phyloP scores from a whole-genome alignment of 768 basidiomycete species.

The Termitomyces sp. region DNA sequence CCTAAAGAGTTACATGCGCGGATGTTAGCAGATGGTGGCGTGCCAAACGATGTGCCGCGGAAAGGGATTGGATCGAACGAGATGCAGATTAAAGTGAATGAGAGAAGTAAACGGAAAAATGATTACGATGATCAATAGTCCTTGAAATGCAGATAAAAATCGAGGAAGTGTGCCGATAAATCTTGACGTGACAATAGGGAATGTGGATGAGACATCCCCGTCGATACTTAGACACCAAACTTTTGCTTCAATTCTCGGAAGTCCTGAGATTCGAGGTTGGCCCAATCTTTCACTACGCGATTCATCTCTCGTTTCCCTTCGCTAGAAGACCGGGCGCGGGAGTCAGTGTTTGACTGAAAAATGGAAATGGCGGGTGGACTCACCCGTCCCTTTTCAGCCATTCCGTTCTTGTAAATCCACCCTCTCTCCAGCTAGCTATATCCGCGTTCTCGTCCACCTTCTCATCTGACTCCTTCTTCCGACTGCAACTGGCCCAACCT shows the following conservation, averaged over 20 bases:
- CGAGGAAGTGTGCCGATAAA: background rate
- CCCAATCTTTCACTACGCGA: slow-evolving; percentile 42
- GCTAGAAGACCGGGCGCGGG: slow-evolving; percentile 26
- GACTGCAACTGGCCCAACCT: slow-evolving; percentile 24
- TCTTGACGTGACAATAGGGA: background rate
- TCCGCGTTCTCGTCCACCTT: slow-evolving; percentile 24
- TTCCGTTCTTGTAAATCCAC: slow-evolving; percentile 43
- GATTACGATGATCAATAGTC: slow-evolving; percentile 5
- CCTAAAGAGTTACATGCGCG: slow-evolving; percentile 8
- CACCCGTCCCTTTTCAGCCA: slow-evolving; percentile 56
- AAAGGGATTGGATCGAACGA: slow-evolving; percentile 11
- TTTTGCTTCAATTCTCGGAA: slow-evolving; percentile 48
- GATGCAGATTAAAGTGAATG: slow-evolving; percentile 3
- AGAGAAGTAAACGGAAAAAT: slow-evolving; percentile 1
- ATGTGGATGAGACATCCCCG: background rate
- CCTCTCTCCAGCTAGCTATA: slow-evolving; percentile 46
- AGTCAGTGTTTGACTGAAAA: background rate
- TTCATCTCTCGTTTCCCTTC: slow-evolving; percentile 53
- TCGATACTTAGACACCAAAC: slow-evolving; percentile 41
- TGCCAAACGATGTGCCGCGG: slow-evolving; percentile 12
- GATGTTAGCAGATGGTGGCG: slow-evolving; percentile 12
- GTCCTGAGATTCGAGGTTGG: slow-evolving; percentile 39
- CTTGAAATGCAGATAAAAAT: slow-evolving; percentile 7
- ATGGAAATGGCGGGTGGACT: slow-evolving; percentile 16
- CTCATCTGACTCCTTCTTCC: slow-evolving; percentile 26